Base-by-base conservation (phyloP, 441 rosid genomes). In the Aleurites moluccanus region DNA sequence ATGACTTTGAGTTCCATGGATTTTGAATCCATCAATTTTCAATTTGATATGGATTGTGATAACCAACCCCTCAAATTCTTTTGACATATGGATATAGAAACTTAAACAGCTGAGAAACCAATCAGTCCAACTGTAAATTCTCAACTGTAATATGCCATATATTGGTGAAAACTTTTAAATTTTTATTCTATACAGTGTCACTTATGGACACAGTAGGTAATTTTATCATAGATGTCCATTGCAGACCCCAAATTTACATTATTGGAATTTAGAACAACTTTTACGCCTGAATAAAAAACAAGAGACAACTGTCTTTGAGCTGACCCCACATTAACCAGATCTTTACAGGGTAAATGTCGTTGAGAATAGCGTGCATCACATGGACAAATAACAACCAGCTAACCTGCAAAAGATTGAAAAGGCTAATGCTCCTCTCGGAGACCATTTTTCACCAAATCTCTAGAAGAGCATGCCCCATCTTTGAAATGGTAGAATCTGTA, bases 401-500 rank as follows among this genome's bases (percentile, higher is more conserved):
- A n/a, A n/a, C n/a, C n/a, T n/a, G n/a, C n/a, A n/a, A n/a, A n/a
- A n/a, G n/a, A 5, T 72, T 45, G 42, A 71, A 71, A 56, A 40
- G 45, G 14, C n/a, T 11, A 40, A n/a, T 40, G 2, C n/a, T n/a
- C n/a, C n/a, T n/a, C n/a, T n/a, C n/a, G n/a, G n/a, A 30, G 50
- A 56, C 25, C 63, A 23, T 15, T 14, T 21, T 55, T 82, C 67
- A 75, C 94, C 96, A 90, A 90, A 79, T 92, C 94, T 63, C 80
- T 80, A 78, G 92, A 92, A 52, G 92, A 87, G 82, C 96, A 90
- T 49, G 73, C 2, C 14, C 94, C 93, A 7, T 78, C 78, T 78
- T 81, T 80, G 81, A 91, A 88, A 82, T 87, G 93, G 78, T 92
- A 94, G 83, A 92, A 92, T 55, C 96, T 83, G 57, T 89, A 86